Evolutionary conservation across 2,329 filamentous ascomycete species (phyloP).

Genomic region (Bisporella sp.): DNA sequence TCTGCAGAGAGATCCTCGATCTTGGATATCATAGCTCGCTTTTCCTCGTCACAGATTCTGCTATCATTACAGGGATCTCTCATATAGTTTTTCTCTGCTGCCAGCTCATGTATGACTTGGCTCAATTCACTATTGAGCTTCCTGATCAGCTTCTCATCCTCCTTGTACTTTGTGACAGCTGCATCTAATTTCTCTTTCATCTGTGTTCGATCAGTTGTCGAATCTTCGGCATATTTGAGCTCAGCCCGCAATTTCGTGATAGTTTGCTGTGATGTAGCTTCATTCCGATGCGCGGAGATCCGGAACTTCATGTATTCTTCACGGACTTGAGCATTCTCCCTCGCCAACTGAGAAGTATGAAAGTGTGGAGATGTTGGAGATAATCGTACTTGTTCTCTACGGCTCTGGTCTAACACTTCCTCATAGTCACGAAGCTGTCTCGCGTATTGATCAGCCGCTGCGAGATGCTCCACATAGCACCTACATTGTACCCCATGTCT

Average conservation of each 20-base stretch:
- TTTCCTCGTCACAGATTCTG: background rate
- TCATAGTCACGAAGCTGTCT: background rate
- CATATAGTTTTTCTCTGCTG: background rate
- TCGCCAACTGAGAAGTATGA: background rate
- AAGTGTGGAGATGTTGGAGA: background rate
- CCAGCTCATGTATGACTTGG: background rate
- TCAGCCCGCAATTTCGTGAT: background rate
- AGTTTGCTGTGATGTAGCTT: background rate
- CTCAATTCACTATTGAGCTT: background rate
- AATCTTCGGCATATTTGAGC: background rate
- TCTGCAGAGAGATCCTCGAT: background rate
- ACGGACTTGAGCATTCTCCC: background rate
- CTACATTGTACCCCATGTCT: background rate
- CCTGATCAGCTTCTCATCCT: background rate
- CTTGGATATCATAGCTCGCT: background rate
- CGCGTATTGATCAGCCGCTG: background rate
- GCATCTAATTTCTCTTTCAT: background rate
- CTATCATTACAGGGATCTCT: background rate
- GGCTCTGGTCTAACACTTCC: background rate
- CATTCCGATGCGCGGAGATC: background rate
- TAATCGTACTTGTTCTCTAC: background rate
- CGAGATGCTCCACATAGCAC: background rate
- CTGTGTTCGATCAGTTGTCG: background rate
- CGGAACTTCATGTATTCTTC: background rate
- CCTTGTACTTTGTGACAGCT: background rate